Percentiles rank a stretch among this genome's conserved stretches.
Conservation (phyloP, 257 asterid genomes). For the Lantana camara region DNA sequence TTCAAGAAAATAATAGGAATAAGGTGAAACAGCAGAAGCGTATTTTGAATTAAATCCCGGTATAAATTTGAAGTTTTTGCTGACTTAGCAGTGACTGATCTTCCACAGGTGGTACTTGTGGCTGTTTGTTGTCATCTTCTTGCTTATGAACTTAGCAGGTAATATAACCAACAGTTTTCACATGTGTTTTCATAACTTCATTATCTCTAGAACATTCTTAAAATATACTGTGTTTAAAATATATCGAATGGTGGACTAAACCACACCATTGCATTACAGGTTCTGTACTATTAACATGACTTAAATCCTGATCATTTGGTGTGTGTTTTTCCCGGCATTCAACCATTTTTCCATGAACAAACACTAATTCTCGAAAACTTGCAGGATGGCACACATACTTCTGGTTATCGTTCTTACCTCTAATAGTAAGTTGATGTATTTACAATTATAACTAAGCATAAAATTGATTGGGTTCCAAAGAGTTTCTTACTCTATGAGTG, state of each 20-base stretch:
- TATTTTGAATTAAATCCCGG: background rate
- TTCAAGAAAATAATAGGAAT: slow-evolving; percentile 84
- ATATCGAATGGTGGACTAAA: too few species aligned
- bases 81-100: slow-evolving; percentile 26
- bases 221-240: too few species aligned
- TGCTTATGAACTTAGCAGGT: slow-evolving; percentile 85
- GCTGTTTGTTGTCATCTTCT: slow-evolving; percentile 80
- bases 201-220: background rate
- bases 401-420: slow-evolving; percentile 89
- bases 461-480: background rate
- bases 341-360: too few species aligned
- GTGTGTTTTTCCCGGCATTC: too few species aligned
- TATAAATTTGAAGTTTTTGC: slow-evolving; percentile 11
- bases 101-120: slow-evolving; percentile 85
- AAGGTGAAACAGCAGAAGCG: slow-evolving; percentile 68
- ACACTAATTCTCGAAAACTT: background rate
- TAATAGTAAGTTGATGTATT: slow-evolving; percentile 47
- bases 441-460: background rate
- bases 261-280: too few species aligned
- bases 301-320: too few species aligned
- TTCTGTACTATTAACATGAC: too few species aligned
- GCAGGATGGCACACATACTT: slow-evolving; percentile 96
- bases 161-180: slow-evolving; percentile 7
- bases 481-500: background rate
- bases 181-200: background rate